Conservation (phyloP, 768 basidiomycete genomes). For the Russula sp. region DNA sequence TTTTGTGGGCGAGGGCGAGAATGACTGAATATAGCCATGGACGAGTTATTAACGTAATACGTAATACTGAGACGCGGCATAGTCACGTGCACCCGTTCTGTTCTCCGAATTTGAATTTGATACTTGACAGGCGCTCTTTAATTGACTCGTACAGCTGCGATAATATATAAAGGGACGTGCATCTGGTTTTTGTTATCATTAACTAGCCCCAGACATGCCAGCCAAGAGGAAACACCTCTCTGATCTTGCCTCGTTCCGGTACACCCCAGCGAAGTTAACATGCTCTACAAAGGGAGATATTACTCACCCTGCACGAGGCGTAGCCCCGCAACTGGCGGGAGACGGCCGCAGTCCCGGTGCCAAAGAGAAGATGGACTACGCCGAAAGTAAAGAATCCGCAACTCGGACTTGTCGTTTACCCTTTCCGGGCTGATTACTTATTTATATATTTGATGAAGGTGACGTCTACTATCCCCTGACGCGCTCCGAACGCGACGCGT, state of each 20-base stretch:
- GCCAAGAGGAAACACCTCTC: constrained; percentile 1
- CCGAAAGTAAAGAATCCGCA: background rate
- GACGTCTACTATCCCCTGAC: constrained; percentile 17
- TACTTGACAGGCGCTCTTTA: too few species aligned
- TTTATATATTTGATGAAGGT: background rate
- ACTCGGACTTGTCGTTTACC: too few species aligned
- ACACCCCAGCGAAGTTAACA: background rate
- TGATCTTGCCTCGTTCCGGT: constrained; percentile 10
- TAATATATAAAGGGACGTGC: too few species aligned
- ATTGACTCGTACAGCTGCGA: too few species aligned
- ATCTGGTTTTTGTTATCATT: too few species aligned
- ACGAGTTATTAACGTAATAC: too few species aligned
- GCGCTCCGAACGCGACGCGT: constrained; percentile 15
- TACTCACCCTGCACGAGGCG: background rate
- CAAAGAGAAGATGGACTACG: background rate
- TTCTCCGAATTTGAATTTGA: too few species aligned
- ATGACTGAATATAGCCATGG: too few species aligned
- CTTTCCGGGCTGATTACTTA: background rate
- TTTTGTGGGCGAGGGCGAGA: too few species aligned
- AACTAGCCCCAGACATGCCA: constrained; percentile 7
- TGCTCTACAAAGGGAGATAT: background rate
- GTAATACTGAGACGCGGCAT: too few species aligned
- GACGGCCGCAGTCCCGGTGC: background rate
- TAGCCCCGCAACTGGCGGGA: background rate
- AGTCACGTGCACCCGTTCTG: too few species aligned